Conservation (phyloP, 495 filamentous ascomycete genomes). For the Hypomontagnella monticulosa region DNA sequence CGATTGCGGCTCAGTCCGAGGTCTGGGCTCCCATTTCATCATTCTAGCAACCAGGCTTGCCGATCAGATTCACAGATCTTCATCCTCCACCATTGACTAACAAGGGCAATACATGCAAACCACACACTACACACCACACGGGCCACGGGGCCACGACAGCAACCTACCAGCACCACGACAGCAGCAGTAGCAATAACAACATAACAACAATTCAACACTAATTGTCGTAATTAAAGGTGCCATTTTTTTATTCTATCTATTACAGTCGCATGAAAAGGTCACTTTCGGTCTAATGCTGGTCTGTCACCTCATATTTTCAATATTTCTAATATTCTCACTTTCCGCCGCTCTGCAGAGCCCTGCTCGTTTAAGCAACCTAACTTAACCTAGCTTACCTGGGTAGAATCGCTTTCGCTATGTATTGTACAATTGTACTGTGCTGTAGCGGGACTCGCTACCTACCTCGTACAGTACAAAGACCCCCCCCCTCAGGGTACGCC, state of each 20-base stretch:
- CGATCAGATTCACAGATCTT: conserved; percentile 43
- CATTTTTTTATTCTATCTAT: background rate
- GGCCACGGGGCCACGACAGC: background rate
- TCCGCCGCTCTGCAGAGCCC: background rate
- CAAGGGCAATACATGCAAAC: conserved; percentile 16
- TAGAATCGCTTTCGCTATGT: conserved; percentile 21
- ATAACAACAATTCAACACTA: conserved; percentile 1
- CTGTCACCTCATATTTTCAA: conserved; percentile 1
- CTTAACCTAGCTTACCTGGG: background rate
- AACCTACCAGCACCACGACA: conserved; percentile 9
- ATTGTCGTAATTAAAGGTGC: conserved; percentile 12
- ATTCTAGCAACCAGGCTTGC: conserved; percentile 40
- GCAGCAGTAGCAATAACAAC: background rate
- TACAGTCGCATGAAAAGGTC: background rate
- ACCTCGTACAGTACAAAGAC: conserved; percentile 7
- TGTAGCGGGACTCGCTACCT: conserved; percentile 27
- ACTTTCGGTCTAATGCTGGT: background rate
- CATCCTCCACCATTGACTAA: conserved; percentile 34
- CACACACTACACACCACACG: conserved; percentile 9
- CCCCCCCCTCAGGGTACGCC: conserved; percentile 11
- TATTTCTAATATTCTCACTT: conserved; percentile 2
- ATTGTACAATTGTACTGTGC: too few relatives aligned
- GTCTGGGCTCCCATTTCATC: conserved; percentile 41
- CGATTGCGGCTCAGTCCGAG: conserved; percentile 50
- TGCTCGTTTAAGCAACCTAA: conserved; percentile 9